Percentiles rank a stretch among this genome's conserved stretches.
Evolutionary conservation across 768 basidiomycete species (phyloP).

Genomic region (Ramaria sp.): DNA sequence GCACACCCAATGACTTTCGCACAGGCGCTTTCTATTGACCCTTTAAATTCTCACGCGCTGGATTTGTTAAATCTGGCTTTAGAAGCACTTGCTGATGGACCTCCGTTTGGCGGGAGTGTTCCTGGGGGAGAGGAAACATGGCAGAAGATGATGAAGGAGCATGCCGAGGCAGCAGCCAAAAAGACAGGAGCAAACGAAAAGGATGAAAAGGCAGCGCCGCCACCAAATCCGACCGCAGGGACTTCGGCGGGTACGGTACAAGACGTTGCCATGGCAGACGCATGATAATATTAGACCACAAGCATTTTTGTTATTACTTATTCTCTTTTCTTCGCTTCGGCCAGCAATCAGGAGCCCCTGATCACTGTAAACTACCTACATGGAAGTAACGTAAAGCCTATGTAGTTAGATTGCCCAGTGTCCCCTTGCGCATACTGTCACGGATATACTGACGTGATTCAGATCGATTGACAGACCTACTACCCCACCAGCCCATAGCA

Average conservation of each 20-base stretch:
- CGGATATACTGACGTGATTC: neutral
- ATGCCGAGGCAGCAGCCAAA: neutral
- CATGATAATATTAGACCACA: neutral
- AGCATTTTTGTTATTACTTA: constrained; percentile 4
- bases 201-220: neutral
- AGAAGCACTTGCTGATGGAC: constrained; percentile 24
- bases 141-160: constrained; percentile 10
- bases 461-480: constrained; percentile 14
- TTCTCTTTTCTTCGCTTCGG: neutral
- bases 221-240: neutral
- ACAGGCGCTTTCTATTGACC: constrained; percentile 71
- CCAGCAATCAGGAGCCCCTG: neutral
- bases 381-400: neutral
- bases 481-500: constrained; percentile 21
- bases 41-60: constrained; percentile 69
- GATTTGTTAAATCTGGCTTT: constrained; percentile 77
- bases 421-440: neutral
- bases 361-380: neutral
- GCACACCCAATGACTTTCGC: neutral
- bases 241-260: neutral
- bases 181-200: neutral
- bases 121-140: constrained; percentile 10
- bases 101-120: constrained; percentile 9
- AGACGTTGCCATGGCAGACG: constrained; percentile 8
- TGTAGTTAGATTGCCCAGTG: neutral